Evolutionary conservation across 2,329 filamentous ascomycete species (phyloP), one percentile per base, ranked within the genome.

Genomic region (Nannizzia gypsea): DNA sequence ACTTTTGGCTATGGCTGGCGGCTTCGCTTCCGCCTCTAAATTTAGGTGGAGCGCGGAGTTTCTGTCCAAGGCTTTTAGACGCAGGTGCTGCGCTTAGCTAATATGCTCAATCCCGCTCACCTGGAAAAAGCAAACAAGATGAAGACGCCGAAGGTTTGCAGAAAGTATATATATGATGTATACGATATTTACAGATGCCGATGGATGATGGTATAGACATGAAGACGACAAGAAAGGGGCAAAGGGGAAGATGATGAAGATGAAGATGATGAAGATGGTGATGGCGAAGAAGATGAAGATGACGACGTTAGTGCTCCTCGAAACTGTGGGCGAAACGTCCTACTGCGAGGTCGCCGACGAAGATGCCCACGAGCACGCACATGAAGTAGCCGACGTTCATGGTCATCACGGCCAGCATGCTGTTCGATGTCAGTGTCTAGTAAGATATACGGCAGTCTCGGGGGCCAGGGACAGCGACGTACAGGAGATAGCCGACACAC

Each of bases 331-430:
- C 77, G 67, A 84, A 93, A 64, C 90, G 82, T 31, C 90, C 90
- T 62, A 93, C 81, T 0, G 83, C 81, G 48, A 97, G 74, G 71
- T 93, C 93, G 24, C 92, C 92, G n/a, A 95, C 70, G 69, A 97
- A 96, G 1, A 87, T 82, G 13, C 87, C 87, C 3, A 78, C 86
- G 9, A 95, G 79, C n/a, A 91, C 81, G 0, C 88, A 90, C 59
- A 90, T 73, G 71, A 92, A 92, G 71, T 93, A 93, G 11, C 89
- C 89, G 15, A 92, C 81, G 67, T 93, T 93, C 77, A 89, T 83
- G 1, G 88, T 91, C 89, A 93, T 96, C 69, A 95, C 87, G 13
- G 88, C 89, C 75, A 96, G 76, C 90, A 96, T 96, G 62, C 90
- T 96, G 66, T 40, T 17, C 57, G 9, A 20, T 9, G 58, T 63